Base-by-base conservation (phyloP, 75 land plant genomes). In the Larix kaempferi region DNA sequence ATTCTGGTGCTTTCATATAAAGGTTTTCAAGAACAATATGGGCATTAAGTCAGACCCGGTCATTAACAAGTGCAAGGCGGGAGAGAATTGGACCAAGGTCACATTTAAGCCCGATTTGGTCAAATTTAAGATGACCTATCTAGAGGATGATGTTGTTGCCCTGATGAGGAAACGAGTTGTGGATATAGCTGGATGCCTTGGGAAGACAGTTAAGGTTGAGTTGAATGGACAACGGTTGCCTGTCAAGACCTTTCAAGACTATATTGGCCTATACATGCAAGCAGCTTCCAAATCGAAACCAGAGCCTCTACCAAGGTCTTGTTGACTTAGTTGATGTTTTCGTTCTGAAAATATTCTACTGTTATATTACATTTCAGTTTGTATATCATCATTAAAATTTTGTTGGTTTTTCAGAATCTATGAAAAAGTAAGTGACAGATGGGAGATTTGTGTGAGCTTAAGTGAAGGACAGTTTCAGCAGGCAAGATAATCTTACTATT, bases 391-490 rank as follows among this genome's bases (percentile, higher is more conserved):
- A 49, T 49, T 49, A 49, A 49, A 1, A 49, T 11, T 21, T 72
- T 25, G n/a, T 79, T 33, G 7, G 56, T 66, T 49, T 22, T 78
- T 44, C 89, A 93, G 98, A 78, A 82, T 87, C 76, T 29, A 74
- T 25, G 92, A 88, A 73, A 84, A 80, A 74, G 92, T 91, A 7
- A 94, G 88, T 80, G 98, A 89, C 11, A 92, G 99, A 74, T 98
- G 99, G 99, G 94, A 98, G 62, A 77, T 98, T 49, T 89, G 89
- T 81, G 94, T 93, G 22, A 91, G 91, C 57, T 75, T 89, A 11
- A 95, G 96, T 77, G 99, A 98, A 37, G 99, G 98, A 21, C 99
- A 98, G 64, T 98, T 98, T 80, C 95, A 98, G 78, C 99, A 98
- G 98, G 99, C 89, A 81, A 57, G 80, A 23, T 72, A 22, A 74